phyloP scores from a whole-genome alignment of 352 stramenopile species.

The Phytophthora hibernalis region DNA sequence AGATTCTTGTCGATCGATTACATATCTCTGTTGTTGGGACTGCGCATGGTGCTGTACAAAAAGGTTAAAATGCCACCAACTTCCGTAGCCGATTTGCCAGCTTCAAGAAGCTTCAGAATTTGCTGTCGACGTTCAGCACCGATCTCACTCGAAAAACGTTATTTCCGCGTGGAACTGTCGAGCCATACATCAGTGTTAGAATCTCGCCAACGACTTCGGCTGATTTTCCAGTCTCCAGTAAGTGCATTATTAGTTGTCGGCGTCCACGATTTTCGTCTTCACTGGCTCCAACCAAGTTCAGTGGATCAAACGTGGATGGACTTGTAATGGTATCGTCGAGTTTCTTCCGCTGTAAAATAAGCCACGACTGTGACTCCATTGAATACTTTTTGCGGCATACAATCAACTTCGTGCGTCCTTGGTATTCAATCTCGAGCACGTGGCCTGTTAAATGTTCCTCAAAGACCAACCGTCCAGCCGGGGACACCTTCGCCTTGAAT shows the following conservation, averaged over 20 bases:
- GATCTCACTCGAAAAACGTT: not conserved
- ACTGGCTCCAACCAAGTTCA: not conserved
- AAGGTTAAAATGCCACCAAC: not conserved
- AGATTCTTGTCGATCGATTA: too few species aligned
- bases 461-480: not conserved
- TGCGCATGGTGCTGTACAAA: slow-evolving; percentile 1
- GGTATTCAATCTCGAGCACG: slow-evolving; percentile 1
- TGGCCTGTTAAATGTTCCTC: not conserved
- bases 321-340: not conserved
- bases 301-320: not conserved
- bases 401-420: not conserved
- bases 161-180: not conserved
- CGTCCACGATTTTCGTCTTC: not conserved
- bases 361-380: not conserved
- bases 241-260: not conserved
- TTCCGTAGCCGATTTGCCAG: slow-evolving; percentile 3
- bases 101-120: slow-evolving; percentile 9
- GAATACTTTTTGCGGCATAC: not conserved
- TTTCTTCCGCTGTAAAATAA: not conserved
- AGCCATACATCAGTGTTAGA: not conserved
- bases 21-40: too few species aligned
- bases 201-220: not conserved
- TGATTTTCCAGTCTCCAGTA: not conserved
- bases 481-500: not conserved
- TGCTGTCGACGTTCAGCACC: slow-evolving; percentile 9